Evolutionary conservation across 2,329 filamentous ascomycete species (phyloP).

Genomic region (Mycocentrospora acerina): DNA sequence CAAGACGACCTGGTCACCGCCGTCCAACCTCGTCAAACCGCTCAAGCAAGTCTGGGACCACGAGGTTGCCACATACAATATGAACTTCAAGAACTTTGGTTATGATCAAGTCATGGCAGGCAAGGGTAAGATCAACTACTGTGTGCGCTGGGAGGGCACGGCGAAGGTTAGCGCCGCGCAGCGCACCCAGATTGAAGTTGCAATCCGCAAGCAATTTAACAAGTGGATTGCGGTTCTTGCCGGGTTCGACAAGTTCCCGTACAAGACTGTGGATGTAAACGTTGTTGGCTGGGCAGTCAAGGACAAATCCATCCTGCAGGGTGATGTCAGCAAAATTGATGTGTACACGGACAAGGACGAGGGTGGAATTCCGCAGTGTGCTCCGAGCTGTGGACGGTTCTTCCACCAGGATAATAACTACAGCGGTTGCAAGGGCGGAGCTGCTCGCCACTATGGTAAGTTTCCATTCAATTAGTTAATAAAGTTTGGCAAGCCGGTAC

Average conservation of each 20-base stretch:
- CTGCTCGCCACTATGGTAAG: conserved; percentile 43
- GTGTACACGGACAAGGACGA: conserved; percentile 48
- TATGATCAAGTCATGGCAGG: conserved; percentile 33
- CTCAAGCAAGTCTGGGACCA: conserved; percentile 30
- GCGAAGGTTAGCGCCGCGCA: conserved; percentile 42
- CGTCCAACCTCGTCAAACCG: conserved; percentile 23
- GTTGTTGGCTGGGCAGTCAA: conserved; percentile 51
- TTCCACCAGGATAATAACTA: conserved; percentile 51
- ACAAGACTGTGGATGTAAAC: conserved; percentile 41
- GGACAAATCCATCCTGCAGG: conserved; percentile 40
- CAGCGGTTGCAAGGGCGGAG: conserved; percentile 42
- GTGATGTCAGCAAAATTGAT: conserved; percentile 40
- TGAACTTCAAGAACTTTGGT: conserved; percentile 35
- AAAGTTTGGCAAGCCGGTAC: too few relatives aligned
- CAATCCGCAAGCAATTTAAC: conserved; percentile 40
- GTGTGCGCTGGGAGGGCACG: conserved; percentile 50
- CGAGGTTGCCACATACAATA: conserved; percentile 24
- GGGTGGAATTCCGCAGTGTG: conserved; percentile 48
- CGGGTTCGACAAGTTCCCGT: conserved; percentile 50
- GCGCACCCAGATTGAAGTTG: conserved; percentile 40
- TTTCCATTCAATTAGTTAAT: too few relatives aligned
- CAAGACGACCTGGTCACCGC: conserved; percentile 26
- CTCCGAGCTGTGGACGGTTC: conserved; percentile 46
- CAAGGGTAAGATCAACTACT: conserved; percentile 44
- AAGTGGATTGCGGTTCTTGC: conserved; percentile 49